A percentile compares a stretch with the other conserved stretches of the same genome.
Evolutionary conservation across 1,284 basidiomycete genomes (phyloP).

Genomic region (Tilletia horrida): DNA sequence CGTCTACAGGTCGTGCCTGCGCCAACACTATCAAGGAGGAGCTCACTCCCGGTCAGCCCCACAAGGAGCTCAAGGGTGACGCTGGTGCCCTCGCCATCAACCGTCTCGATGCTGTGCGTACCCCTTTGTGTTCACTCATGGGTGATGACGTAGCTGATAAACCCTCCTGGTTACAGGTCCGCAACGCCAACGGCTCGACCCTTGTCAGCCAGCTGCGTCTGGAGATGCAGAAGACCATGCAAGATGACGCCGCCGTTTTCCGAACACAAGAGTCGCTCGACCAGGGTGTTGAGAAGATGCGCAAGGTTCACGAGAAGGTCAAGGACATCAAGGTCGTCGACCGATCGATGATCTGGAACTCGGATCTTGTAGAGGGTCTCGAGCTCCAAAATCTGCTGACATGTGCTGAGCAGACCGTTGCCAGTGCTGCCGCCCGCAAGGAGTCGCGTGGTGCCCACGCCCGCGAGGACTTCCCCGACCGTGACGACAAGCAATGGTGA

Average conservation of each 20-base stretch:
- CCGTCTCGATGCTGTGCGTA: slow-evolving; percentile 69
- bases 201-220: slow-evolving; percentile 86
- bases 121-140: too few relatives aligned
- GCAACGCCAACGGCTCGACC: slow-evolving; percentile 70
- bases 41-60: slow-evolving; percentile 81
- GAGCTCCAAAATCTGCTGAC: slow-evolving; percentile 95
- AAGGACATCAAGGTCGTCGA: slow-evolving; percentile 93
- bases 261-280: slow-evolving; percentile 87
- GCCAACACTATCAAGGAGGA: slow-evolving; percentile 96
- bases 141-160: too few relatives aligned
- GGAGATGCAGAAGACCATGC: slow-evolving; percentile 99
- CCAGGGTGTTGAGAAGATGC: slow-evolving; percentile 84
- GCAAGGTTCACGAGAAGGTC: slow-evolving; percentile 79
- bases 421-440: slow-evolving; percentile 88
- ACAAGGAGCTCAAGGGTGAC: slow-evolving; percentile 82
- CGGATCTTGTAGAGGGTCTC: slow-evolving; percentile 88
- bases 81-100: slow-evolving; percentile 82
- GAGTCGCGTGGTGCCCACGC: slow-evolving; percentile 97
- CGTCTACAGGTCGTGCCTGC: slow-evolving; percentile 71
- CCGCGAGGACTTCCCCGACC: slow-evolving; percentile 82
- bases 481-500: slow-evolving; percentile 67
- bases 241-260: slow-evolving; percentile 61
- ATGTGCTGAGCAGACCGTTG: slow-evolving; percentile 92
- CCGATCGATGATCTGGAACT: slow-evolving; percentile 90
- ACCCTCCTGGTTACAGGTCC: too few relatives aligned